Evolutionary conservation across 2,329 filamentous ascomycete genomes (phyloP).

Genomic region (Sclerotinia trifoliorum): DNA sequence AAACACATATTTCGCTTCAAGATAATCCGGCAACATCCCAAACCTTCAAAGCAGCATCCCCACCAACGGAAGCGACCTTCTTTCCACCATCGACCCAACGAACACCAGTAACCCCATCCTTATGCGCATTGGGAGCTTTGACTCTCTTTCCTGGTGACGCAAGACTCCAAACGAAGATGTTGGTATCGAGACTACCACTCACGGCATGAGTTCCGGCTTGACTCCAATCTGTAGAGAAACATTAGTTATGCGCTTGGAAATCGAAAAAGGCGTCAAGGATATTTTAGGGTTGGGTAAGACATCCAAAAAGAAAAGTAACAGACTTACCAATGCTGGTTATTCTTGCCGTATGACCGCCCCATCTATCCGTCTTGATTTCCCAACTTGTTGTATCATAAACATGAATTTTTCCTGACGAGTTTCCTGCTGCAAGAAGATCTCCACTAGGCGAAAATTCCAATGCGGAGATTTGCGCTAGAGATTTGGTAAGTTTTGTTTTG

Average conservation of each 20-base stretch:
- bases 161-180: constrained; percentile 89
- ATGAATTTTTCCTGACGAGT: constrained; percentile 80
- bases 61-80: constrained; percentile 76
- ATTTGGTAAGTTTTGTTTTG: constrained; percentile 55
- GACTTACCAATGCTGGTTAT: constrained; percentile 54
- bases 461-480: constrained; percentile 70
- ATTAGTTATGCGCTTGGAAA: constrained; percentile 2
- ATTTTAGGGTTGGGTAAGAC: not conserved
- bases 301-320: not conserved
- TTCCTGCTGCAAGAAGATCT: constrained; percentile 77
- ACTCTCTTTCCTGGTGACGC: constrained; percentile 78
- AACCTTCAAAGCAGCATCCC: constrained; percentile 86
- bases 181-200: constrained; percentile 85
- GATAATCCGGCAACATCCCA: constrained; percentile 67
- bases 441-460: constrained; percentile 82
- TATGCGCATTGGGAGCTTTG: constrained; percentile 85
- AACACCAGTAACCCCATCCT: constrained; percentile 90
- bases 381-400: constrained; percentile 68
- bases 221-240: constrained; percentile 62
- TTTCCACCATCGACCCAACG: constrained; percentile 67
- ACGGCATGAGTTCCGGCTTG: constrained; percentile 72
- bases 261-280: not conserved
- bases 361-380: constrained; percentile 76
- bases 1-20: constrained; percentile 36
- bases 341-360: constrained; percentile 69